phyloP scores from a whole-genome alignment of 1,284 basidiomycete genomes.

The Austropuccinia psidii region DNA sequence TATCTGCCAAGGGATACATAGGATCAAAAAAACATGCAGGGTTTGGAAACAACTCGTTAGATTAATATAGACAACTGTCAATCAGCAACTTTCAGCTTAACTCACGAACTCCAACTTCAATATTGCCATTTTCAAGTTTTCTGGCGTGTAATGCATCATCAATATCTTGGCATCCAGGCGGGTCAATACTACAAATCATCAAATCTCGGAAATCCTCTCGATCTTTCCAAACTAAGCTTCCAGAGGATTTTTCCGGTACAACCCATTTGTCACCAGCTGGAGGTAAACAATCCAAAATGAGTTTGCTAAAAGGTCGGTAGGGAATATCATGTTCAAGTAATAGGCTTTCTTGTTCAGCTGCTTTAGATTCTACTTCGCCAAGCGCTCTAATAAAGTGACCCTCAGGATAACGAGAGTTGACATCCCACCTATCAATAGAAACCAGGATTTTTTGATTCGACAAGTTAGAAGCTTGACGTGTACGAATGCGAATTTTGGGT shows the following conservation, averaged over 20 bases:
- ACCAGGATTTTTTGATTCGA: slow-evolving; percentile 93
- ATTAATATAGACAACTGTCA: neutral
- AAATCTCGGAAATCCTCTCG: slow-evolving; percentile 80
- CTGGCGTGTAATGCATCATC: slow-evolving; percentile 97
- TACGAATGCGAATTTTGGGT: slow-evolving; percentile 87
- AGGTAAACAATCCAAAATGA: slow-evolving; percentile 86
- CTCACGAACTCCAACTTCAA: slow-evolving; percentile 95
- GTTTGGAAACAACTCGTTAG: neutral
- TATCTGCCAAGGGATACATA: slow-evolving; percentile 57
- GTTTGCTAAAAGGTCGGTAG: slow-evolving; percentile 90
- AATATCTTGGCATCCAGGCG: slow-evolving; percentile 93
- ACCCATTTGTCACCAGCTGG: slow-evolving; percentile 84
- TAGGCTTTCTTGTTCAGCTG: slow-evolving; percentile 90
- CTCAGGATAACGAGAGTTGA: slow-evolving; percentile 82
- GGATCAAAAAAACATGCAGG: neutral
- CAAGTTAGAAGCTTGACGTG: slow-evolving; percentile 81
- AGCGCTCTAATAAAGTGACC: slow-evolving; percentile 93
- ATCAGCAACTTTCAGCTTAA: slow-evolving; percentile 42
- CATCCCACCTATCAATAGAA: slow-evolving; percentile 85
- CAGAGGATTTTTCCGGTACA: slow-evolving; percentile 66
- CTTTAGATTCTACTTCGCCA: slow-evolving; percentile 84
- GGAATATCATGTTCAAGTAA: slow-evolving; percentile 94
- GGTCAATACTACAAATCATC: slow-evolving; percentile 93
- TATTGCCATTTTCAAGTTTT: slow-evolving; percentile 79
- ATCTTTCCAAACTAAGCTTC: slow-evolving; percentile 61